Evolutionary conservation across 768 basidiomycete genomes (phyloP).

Genomic region (Tulasnella sp.): DNA sequence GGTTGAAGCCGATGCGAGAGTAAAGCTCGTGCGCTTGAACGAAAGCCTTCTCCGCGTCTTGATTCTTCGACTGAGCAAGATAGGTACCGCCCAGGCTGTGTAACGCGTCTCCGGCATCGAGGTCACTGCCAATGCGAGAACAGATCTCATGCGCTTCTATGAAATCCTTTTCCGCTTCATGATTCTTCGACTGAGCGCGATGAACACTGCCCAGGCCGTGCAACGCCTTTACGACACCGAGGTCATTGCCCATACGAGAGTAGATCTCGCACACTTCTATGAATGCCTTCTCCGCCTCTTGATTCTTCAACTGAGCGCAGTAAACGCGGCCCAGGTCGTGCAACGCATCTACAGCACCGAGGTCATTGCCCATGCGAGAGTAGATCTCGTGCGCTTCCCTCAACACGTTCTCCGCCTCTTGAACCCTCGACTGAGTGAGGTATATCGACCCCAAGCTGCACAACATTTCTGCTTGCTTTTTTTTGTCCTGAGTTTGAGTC

Average conservation of each 20-base stretch:
- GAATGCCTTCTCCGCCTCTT: no score
- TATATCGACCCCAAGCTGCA: neutral
- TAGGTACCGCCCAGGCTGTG: neutral
- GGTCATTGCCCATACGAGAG: no score
- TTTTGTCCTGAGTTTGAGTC: neutral
- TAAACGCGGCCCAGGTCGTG: no score
- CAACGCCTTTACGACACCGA: no score
- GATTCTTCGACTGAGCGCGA: no score
- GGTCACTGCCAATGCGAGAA: neutral
- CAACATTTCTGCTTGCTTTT: neutral
- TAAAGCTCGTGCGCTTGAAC: neutral
- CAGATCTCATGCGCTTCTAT: neutral
- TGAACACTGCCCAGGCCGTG: no score
- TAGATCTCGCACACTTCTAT: no score
- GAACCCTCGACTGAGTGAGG: neutral
- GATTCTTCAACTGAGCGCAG: no score
- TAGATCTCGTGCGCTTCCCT: no score
- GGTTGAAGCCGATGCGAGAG: neutral
- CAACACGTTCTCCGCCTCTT: neutral
- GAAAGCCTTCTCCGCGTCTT: neutral
- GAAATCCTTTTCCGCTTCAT: neutral
- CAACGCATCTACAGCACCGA: no score
- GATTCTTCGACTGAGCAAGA: neutral
- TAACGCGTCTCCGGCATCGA: neutral
- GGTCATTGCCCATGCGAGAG: no score